A percentile compares a stretch with the other conserved stretches of the same genome.
phyloP scores from a whole-genome alignment of 2,329 filamentous ascomycete species.

The Colletotrichum phormii region DNA sequence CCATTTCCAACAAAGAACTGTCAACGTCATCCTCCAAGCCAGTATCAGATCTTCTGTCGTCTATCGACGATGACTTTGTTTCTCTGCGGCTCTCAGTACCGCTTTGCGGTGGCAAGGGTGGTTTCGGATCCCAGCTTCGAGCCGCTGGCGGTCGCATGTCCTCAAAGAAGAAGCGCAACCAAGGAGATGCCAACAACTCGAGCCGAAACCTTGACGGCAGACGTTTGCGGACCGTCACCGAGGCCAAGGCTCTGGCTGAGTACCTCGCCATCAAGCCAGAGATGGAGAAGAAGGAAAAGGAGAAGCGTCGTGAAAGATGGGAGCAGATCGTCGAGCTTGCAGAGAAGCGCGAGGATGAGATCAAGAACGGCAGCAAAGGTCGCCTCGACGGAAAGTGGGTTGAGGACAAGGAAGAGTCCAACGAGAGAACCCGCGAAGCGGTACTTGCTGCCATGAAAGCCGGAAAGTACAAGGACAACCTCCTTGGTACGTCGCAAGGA shows the following conservation, averaged over 20 bases:
- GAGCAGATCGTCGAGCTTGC: constrained; percentile 88
- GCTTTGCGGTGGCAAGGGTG: constrained; percentile 93
- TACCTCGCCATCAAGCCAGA: constrained; percentile 96
- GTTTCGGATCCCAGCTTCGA: constrained; percentile 96
- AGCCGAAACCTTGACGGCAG: constrained; percentile 94
- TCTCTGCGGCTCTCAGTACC: constrained; percentile 84
- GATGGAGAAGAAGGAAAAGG: constrained; percentile 95
- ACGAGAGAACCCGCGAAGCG: constrained; percentile 83
- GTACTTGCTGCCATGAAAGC: constrained; percentile 77
- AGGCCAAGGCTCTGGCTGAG: constrained; percentile 94
- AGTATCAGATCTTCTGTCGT: constrained; percentile 72
- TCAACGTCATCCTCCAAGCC: constrained; percentile 61
- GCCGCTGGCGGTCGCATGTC: constrained; percentile 99
- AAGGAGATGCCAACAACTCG: constrained; percentile 87
- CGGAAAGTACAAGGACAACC: constrained; percentile 71
- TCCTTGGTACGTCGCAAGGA: constrained; percentile 63
- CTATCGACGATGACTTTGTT: constrained; percentile 74
- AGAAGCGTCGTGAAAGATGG: constrained; percentile 86
- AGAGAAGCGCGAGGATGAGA: constrained; percentile 85
- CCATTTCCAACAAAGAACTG: constrained; percentile 80
- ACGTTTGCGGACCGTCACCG: constrained; percentile 88
- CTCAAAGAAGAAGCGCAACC: constrained; percentile 86
- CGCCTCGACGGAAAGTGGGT: constrained; percentile 92
- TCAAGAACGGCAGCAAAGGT: constrained; percentile 77
- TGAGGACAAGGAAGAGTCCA: constrained; percentile 91